These are phyloP conservation scores for Umbellularia californica DNA, from an alignment of 164 flowering plant genomes.

Conservation along the genomic window DNA sequence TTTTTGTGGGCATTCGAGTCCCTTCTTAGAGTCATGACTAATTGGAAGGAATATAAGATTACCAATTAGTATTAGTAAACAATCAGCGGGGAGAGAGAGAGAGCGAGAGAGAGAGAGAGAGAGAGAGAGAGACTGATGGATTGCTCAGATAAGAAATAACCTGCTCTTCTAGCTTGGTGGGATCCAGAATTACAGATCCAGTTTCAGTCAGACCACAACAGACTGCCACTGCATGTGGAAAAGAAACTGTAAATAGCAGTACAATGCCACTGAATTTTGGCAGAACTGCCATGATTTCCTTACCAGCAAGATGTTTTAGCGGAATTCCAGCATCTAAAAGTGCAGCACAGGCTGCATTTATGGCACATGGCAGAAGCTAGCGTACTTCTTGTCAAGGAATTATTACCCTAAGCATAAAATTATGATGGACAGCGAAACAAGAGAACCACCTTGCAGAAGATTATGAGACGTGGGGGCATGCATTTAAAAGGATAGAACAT, in stretches of 20 bases:
- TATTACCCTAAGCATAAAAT: background rate
- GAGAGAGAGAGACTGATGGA: no score
- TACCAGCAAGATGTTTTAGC: constrained; percentile 92
- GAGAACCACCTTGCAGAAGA: no score
- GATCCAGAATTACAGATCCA: constrained; percentile 66
- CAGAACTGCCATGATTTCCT: constrained; percentile 4
- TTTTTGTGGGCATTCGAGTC: no score
- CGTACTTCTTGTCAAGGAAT: constrained; percentile 34
- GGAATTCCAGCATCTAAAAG: constrained; percentile 95
- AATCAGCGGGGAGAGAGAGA: no score
- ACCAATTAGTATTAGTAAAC: no score
- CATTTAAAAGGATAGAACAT: no score
- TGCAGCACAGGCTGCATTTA: constrained; percentile 92
- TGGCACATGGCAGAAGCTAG: constrained; percentile 92
- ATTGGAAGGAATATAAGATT: no score
- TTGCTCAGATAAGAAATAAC: constrained; percentile 23
- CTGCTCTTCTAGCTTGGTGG: constrained; percentile 89
- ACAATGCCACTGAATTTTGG: background rate
- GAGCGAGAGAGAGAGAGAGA: no score
- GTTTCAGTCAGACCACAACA: constrained; percentile 63
- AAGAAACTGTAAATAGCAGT: background rate
- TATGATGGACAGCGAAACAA: background rate
- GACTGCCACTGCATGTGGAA: constrained; percentile 59
- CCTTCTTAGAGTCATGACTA: no score
- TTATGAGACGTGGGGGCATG: no score